phyloP scores from a whole-genome alignment of 2,329 filamentous ascomycete genomes.

The Pseudogymnoascus destructans region DNA sequence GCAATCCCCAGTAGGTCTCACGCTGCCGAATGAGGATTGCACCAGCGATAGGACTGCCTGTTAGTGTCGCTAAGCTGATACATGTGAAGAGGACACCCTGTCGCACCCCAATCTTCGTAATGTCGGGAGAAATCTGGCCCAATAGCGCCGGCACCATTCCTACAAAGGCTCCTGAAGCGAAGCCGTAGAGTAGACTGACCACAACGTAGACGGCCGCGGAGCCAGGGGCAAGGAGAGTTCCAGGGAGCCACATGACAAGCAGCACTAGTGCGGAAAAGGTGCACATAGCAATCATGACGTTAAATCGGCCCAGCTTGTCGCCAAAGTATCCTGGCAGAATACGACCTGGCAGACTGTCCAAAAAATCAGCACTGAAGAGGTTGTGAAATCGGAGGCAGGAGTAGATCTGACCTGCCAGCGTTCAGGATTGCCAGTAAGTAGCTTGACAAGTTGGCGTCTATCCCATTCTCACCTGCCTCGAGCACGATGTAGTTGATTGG shows the following conservation, averaged over 20 bases:
- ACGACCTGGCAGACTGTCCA: slow-evolving; percentile 36
- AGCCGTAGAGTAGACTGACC: slow-evolving; percentile 52
- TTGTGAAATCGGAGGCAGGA: not conserved
- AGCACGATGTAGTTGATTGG: slow-evolving; percentile 31
- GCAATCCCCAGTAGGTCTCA: slow-evolving; percentile 38
- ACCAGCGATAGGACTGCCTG: slow-evolving; percentile 52
- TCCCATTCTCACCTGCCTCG: slow-evolving; percentile 32
- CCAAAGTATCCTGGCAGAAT: slow-evolving; percentile 38
- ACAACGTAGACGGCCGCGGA: slow-evolving; percentile 31
- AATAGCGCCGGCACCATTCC: slow-evolving; percentile 40
- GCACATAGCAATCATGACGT: slow-evolving; percentile 25
- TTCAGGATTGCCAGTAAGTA: slow-evolving; percentile 41
- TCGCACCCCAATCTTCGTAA: slow-evolving; percentile 52
- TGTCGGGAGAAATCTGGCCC: slow-evolving; percentile 50
- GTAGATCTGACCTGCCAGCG: slow-evolving; percentile 20
- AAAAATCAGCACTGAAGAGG: not conserved
- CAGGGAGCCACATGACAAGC: slow-evolving; percentile 48
- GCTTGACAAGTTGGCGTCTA: slow-evolving; percentile 31
- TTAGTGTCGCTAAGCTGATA: slow-evolving; percentile 48
- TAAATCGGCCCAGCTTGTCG: slow-evolving; percentile 39
- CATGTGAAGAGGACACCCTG: slow-evolving; percentile 51
- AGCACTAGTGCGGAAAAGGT: slow-evolving; percentile 26
- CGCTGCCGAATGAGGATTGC: slow-evolving; percentile 38
- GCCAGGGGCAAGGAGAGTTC: slow-evolving; percentile 36
- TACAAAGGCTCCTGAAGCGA: slow-evolving; percentile 40